These are phyloP conservation scores for Grigorovia humatica DNA, from an alignment of 805 yeast species.

Conservation along the genomic window DNA sequence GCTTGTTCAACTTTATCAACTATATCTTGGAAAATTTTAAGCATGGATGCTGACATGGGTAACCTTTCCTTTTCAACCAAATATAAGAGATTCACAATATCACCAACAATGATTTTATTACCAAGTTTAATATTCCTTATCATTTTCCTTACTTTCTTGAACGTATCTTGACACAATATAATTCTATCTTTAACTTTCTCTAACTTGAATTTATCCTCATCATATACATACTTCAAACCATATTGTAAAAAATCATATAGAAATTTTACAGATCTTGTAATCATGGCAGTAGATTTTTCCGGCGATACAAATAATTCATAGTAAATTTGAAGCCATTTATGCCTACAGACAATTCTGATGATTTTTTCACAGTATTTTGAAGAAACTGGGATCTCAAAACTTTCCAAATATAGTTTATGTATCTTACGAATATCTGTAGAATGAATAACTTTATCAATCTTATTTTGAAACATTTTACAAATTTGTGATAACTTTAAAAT, in stretches of 20 bases:
- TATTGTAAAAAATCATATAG: slow-evolving; percentile 11
- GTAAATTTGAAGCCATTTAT: slow-evolving; percentile 17
- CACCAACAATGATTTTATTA: slow-evolving; percentile 6
- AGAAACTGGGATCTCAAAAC: slow-evolving; percentile 10
- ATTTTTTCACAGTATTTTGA: slow-evolving; percentile 7
- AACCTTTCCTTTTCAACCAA: slow-evolving; percentile 8
- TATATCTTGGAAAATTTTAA: slow-evolving; percentile 9
- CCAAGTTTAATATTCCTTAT: slow-evolving; percentile 8
- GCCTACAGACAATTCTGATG: slow-evolving; percentile 9
- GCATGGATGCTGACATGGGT: slow-evolving; percentile 13
- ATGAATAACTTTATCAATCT: slow-evolving; percentile 35
- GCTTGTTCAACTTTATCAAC: slow-evolving; percentile 7
- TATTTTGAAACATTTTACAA: neutral
- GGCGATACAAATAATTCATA: slow-evolving; percentile 6
- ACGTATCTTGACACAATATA: slow-evolving; percentile 11
- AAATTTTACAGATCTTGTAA: slow-evolving; percentile 6
- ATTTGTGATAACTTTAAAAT: neutral
- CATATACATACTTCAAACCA: slow-evolving; percentile 15
- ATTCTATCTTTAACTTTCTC: slow-evolving; percentile 10
- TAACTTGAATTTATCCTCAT: slow-evolving; percentile 15
- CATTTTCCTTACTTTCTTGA: slow-evolving; percentile 7
- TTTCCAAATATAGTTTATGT: slow-evolving; percentile 1
- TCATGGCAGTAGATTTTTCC: neutral
- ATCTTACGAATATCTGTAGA: slow-evolving; percentile 1
- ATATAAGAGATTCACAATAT: slow-evolving; percentile 5